phyloP scores from a whole-genome alignment of 345 rosid species.

The Reutealis trisperma region DNA sequence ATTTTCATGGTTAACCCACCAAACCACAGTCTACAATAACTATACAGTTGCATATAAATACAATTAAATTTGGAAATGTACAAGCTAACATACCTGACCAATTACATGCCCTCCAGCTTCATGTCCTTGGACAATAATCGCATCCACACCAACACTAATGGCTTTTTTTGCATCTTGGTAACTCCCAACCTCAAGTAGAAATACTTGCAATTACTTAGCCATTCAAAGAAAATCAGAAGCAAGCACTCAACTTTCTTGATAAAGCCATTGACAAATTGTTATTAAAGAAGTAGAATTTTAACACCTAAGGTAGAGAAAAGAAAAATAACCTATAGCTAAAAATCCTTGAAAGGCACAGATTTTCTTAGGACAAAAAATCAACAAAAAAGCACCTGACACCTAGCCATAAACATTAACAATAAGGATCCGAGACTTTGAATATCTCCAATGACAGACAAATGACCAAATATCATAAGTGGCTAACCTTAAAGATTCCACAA shows the following conservation, averaged over 20 bases:
- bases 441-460: too few species aligned
- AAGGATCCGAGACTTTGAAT: too few species aligned
- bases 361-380: too few species aligned
- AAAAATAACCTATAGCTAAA: too few species aligned
- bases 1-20: background rate
- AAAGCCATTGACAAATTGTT: too few species aligned
- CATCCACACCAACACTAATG: conserved; percentile 65
- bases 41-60: background rate
- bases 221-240: background rate
- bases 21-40: background rate
- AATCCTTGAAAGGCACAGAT: too few species aligned
- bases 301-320: too few species aligned
- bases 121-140: conserved; percentile 81
- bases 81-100: conserved; percentile 55
- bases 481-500: too few species aligned
- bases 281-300: too few species aligned
- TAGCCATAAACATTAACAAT: too few species aligned
- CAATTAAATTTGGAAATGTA: background rate
- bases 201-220: conserved; percentile 14
- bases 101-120: conserved; percentile 93
- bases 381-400: too few species aligned
- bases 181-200: conserved; percentile 58
- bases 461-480: too few species aligned
- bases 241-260: background rate
- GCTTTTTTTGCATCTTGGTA: conserved; percentile 65